Conservation (phyloP, 1,284 basidiomycete species). For the Veloporphyrellus conicus region DNA sequence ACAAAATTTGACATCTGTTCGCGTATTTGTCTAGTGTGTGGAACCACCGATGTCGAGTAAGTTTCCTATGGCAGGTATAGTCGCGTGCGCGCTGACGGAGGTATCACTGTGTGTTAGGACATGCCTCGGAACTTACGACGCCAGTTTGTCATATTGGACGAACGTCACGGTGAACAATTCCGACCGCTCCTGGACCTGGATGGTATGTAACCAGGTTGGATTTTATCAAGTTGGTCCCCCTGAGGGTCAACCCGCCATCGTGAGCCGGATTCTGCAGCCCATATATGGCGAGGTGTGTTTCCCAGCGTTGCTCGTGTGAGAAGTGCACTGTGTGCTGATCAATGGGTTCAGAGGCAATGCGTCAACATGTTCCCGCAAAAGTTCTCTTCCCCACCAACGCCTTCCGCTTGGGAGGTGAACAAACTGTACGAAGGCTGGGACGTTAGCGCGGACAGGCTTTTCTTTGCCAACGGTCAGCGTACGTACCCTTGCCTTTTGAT, state of each 20-base stretch:
- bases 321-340: background rate
- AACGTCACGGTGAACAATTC: slow-evolving; percentile 40
- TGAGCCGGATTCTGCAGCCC: slow-evolving; percentile 58
- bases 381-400: slow-evolving; percentile 43
- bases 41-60: slow-evolving; percentile 35
- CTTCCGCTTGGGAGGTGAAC: slow-evolving; percentile 44
- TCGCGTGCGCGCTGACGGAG: background rate
- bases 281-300: slow-evolving; percentile 50
- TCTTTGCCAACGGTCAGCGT: slow-evolving; percentile 69
- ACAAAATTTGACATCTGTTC: background rate
- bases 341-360: slow-evolving; percentile 52
- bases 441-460: slow-evolving; percentile 51
- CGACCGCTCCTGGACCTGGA: slow-evolving; percentile 46
- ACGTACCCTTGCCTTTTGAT: slow-evolving; percentile 24
- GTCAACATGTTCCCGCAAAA: slow-evolving; percentile 54
- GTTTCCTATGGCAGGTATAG: slow-evolving; percentile 13
- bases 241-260: slow-evolving; percentile 46
- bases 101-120: slow-evolving; percentile 26
- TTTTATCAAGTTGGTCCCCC: slow-evolving; percentile 62
- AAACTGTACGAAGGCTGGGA: slow-evolving; percentile 58
- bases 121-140: slow-evolving; percentile 46
- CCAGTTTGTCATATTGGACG: slow-evolving; percentile 38
- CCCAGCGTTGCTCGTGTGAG: background rate
- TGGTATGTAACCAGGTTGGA: slow-evolving; percentile 64
- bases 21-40: slow-evolving; percentile 35